Evolutionary conservation across 2,329 filamentous ascomycete species (phyloP).

Genomic region (Dothistroma pini): DNA sequence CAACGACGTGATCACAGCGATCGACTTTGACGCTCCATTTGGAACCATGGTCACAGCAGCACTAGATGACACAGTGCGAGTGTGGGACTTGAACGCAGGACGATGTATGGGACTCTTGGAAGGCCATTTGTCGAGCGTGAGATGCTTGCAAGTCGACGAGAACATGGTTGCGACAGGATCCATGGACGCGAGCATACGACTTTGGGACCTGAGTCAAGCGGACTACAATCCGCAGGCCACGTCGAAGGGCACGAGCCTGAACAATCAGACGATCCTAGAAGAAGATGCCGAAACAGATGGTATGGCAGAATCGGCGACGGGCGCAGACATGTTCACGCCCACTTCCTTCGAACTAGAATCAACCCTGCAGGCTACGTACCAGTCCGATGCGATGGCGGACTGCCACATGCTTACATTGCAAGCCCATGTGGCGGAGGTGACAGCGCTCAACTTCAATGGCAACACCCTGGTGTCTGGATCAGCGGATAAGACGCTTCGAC

Average conservation of each 20-base stretch:
- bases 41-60: conserved; percentile 91
- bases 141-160: conserved; percentile 88
- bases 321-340: conserved; percentile 30
- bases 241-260: conserved; percentile 49
- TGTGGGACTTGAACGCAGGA: conserved; percentile 94
- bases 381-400: conserved; percentile 75
- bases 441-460: conserved; percentile 84
- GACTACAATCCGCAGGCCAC: conserved; percentile 65
- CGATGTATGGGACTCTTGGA: conserved; percentile 88
- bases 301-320: conserved; percentile 15
- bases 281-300: conserved; percentile 47
- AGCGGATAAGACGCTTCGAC: conserved; percentile 91
- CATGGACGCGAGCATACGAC: conserved; percentile 85
- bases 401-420: conserved; percentile 85
- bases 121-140: conserved; percentile 90
- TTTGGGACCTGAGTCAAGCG: conserved; percentile 92
- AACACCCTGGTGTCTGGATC: conserved; percentile 92
- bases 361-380: conserved; percentile 53
- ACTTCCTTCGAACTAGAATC: conserved; percentile 19
- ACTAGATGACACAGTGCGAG: conserved; percentile 86
- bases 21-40: conserved; percentile 98
- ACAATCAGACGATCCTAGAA: conserved; percentile 34
- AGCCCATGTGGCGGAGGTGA: conserved; percentile 91
- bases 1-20: conserved; percentile 77
- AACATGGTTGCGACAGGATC: conserved; percentile 93